These are phyloP conservation scores for Salisapilia sapeloensis DNA, from an alignment of 352 stramenopile genomes.

Conservation along the genomic window DNA sequence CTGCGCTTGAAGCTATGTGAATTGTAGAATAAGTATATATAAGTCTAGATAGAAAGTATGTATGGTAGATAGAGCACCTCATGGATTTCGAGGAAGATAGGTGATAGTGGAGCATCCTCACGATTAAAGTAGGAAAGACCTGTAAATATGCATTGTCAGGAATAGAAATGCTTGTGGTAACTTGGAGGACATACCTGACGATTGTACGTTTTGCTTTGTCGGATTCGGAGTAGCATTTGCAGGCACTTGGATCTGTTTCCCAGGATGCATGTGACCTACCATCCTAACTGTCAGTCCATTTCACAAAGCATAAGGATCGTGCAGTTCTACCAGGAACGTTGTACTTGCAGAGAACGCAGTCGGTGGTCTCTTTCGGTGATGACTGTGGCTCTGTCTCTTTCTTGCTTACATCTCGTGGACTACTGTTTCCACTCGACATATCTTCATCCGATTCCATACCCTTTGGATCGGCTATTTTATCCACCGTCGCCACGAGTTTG, in stretches of 20 bases:
- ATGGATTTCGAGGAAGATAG: conserved; percentile 37
- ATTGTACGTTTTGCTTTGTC: no score
- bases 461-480: conserved; percentile 5
- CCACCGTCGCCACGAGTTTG: conserved; percentile 19
- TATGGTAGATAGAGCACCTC: conserved; percentile 9
- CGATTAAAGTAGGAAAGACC: no score
- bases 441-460: conserved; percentile 4
- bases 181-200: no score
- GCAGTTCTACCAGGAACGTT: conserved; percentile 33
- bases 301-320: no score
- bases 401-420: conserved; percentile 7
- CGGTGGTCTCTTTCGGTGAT: conserved; percentile 2
- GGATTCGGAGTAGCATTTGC: no score
- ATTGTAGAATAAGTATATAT: background rate
- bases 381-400: conserved; percentile 4
- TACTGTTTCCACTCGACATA: conserved; percentile 2
- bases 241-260: conserved; percentile 8
- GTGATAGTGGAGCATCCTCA: no score
- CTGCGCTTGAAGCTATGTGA: conserved; percentile 15
- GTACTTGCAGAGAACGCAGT: conserved; percentile 69
- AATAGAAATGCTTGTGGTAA: background rate
- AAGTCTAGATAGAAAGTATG: conserved; percentile 1
- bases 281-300: no score
- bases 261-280: conserved; percentile 50
- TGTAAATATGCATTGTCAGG: no score